Evolutionary conservation across 495 filamentous ascomycete species (phyloP), one percentile per base, ranked within the genome.

Genomic region (Aspergillus olivimuriae): DNA sequence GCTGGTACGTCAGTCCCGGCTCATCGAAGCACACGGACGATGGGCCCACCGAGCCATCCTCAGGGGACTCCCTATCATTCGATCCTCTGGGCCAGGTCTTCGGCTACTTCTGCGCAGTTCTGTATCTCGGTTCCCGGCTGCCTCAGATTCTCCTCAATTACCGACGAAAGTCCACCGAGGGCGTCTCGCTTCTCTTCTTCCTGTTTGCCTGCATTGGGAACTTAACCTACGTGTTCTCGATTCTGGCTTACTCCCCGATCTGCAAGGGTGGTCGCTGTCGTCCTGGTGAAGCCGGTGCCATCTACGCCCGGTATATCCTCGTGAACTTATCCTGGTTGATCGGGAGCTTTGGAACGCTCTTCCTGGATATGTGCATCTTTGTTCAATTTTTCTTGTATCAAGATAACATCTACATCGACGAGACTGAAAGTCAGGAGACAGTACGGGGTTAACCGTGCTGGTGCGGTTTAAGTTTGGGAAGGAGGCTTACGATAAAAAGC

Each of bases 141-240:
- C 92, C 92, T 0, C 92, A 98, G 62, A 70, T 98, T 6, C 67
- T 95, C 4, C 77, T 96, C 22, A 98, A 98, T 58, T 91, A 83
- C 63, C 76, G 82, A 1, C 81, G 92, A 30, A 95, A 92, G 62
- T 85, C 80, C 21, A 95, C 89, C 1, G 90, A 95, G 22, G 92
- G 91, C 2, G 80, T 98, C 4, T 89, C 84, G 15, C 73, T 95
- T 52, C 70, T 98, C 0, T 98, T 98, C 69, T 98, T 98, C 68
- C 68, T 97, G 14, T 98, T 98, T 57, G 92, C 91, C 6, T 95
- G 89, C 59, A 75, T 96, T 16, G 92, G 92, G 2, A 98, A 98
- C 55, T 52, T 91, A 42, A 95, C 91, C 0, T 98, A 94, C 55
- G 89, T 96, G 4, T 57, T 95, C 14, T 85, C 79, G n/a, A 97